Conservation (phyloP, 257 asterid species). For the Mentha longifolia region DNA sequence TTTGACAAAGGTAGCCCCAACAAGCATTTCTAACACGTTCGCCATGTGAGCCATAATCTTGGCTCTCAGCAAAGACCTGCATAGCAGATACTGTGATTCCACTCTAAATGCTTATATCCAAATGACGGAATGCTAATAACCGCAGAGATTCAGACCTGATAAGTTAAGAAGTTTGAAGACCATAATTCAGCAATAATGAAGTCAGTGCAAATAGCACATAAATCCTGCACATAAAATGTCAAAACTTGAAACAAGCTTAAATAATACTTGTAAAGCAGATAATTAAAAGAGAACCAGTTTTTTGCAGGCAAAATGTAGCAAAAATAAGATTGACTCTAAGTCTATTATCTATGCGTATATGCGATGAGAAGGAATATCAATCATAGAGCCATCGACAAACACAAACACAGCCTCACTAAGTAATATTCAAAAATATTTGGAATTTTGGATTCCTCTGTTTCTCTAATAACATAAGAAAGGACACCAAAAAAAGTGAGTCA, state of each 20-base stretch:
- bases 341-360: background rate
- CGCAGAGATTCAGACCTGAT: slow-evolving; percentile 66
- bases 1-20: slow-evolving; percentile 99
- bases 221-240: slow-evolving; percentile 70
- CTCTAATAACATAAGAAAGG: background rate
- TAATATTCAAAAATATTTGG: background rate
- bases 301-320: background rate
- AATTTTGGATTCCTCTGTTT: background rate
- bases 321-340: slow-evolving; percentile 20
- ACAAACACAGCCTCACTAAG: slow-evolving; percentile 3
- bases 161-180: slow-evolving; percentile 93
- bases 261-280: slow-evolving; percentile 4
- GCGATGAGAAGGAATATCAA: slow-evolving; percentile 17
- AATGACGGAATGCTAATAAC: slow-evolving; percentile 20
- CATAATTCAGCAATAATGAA: slow-evolving; percentile 89
- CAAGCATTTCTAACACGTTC: slow-evolving; percentile 98
- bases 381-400: background rate
- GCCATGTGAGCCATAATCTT: slow-evolving; percentile 94
- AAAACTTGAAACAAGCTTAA: background rate
- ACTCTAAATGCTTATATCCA: slow-evolving; percentile 1
- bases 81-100: slow-evolving; percentile 30
- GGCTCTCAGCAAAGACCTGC: slow-evolving; percentile 97
- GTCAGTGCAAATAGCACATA: slow-evolving; percentile 94
- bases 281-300: background rate
- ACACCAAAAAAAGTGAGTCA: background rate